Evolutionary conservation across 352 stramenopile genomes (phyloP), one percentile per base, ranked within the genome.

Genomic region (Pythium brassicae): DNA sequence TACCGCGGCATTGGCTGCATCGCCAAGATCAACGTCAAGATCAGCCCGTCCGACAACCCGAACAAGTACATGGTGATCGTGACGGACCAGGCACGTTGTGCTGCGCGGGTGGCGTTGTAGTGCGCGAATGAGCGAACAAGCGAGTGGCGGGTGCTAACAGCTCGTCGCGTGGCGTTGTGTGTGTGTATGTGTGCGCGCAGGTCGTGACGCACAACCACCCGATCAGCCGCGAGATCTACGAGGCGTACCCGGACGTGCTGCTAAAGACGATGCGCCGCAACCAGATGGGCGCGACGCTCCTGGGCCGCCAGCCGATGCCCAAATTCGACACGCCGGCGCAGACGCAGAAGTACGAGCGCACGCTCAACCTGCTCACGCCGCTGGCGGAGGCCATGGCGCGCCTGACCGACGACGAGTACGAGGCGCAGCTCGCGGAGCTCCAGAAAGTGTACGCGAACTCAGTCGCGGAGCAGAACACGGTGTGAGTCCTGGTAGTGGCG

Each of bases 21-120:
- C 55, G 80, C 83, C 55, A 92, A 92, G 70, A 92, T 92, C 58
- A 92, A 92, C 63, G 83, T 90, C 46, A 92, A 92, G 71, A 92
- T 92, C 61, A 89, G 74, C 19, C 80, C 83, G 26, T 85, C 80
- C 4, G 83, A 92, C 50, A 92, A 90, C 54, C 66, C 74, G 20
- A 84, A 65, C 69, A 89, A 90, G 74, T 92, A 92, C 64, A 90
- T 90, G 80, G 83, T 92, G 39, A 90, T 92, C 57, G 83, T 92
- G 43, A 92, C 83, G 4, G 83, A 92, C 58, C 83, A 92, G 80
- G 82, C 88, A 66, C 42, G 48, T 17, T 20, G 17, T 22, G n/a
- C n/a, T n/a, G n/a, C n/a, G n/a, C n/a, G n/a, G n/a, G n/a, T n/a
- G n/a, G n/a, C n/a, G n/a, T n/a, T n/a, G n/a, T n/a, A n/a, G n/a